Conservation (phyloP, 1,284 basidiomycete species). For the Trametes versicolor region DNA sequence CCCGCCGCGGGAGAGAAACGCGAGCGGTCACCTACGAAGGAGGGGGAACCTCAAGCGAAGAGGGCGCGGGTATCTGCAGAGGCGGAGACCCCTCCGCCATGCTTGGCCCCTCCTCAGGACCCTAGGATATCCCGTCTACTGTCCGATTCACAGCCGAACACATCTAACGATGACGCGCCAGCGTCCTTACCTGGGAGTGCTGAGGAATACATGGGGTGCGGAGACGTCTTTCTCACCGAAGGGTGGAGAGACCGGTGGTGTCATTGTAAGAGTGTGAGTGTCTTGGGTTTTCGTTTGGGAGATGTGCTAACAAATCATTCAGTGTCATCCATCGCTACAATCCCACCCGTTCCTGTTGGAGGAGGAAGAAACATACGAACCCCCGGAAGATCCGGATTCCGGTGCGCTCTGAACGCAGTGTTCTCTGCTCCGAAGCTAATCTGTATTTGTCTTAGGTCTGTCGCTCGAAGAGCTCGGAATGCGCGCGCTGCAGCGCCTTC, state of each 20-base stretch:
- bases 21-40: constrained; percentile 51
- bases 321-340: constrained; percentile 68
- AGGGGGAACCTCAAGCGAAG: constrained; percentile 57
- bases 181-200: neutral
- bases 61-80: constrained; percentile 49
- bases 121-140: constrained; percentile 43
- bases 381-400: constrained; percentile 84
- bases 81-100: constrained; percentile 43
- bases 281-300: constrained; percentile 1
- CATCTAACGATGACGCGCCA: neutral
- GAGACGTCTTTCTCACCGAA: constrained; percentile 77
- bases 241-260: constrained; percentile 82
- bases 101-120: constrained; percentile 61
- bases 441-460: constrained; percentile 55
- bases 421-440: neutral
- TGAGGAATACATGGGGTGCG: constrained; percentile 50
- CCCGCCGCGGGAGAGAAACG: constrained; percentile 57
- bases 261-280: constrained; percentile 64
- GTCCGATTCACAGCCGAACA: neutral
- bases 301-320: neutral
- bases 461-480: constrained; percentile 84
- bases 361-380: constrained; percentile 84
- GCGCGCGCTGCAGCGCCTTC: constrained; percentile 74
- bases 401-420: constrained; percentile 49
- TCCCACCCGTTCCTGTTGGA: constrained; percentile 68